A percentile compares a stretch with the other conserved stretches of the same genome.
phyloP scores from a whole-genome alignment of 1,139 yeast genomes.

The Sugiyamaella xylanicola region DNA sequence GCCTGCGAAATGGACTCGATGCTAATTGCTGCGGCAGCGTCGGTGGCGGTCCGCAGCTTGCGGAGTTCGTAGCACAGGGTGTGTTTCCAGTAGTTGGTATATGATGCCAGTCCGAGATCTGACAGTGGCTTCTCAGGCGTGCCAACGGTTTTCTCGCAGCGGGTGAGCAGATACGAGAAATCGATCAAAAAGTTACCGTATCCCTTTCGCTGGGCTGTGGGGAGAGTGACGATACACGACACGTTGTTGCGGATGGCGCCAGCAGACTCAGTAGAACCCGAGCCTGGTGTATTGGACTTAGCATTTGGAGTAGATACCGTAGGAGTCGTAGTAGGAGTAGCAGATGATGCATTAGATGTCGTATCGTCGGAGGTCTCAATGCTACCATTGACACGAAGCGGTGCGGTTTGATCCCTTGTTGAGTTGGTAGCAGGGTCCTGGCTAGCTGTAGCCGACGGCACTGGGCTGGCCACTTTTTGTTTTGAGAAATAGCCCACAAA shows the following conservation, averaged over 20 bases:
- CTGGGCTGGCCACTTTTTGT: slow-evolving; percentile 56
- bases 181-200: slow-evolving; percentile 88
- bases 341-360: slow-evolving; percentile 29
- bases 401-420: no score
- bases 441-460: no score
- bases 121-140: slow-evolving; percentile 95
- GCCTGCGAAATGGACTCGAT: slow-evolving; percentile 62
- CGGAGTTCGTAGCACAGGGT: slow-evolving; percentile 56
- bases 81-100: slow-evolving; percentile 83
- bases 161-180: slow-evolving; percentile 77
- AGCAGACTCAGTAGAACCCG: slow-evolving; percentile 28
- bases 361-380: no score
- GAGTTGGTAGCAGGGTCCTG: no score
- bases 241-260: slow-evolving; percentile 58
- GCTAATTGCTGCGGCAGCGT: slow-evolving; percentile 44
- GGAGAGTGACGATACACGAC: slow-evolving; percentile 87
- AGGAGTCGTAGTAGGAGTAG: neutral
- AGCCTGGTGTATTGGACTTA: no score
- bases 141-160: slow-evolving; percentile 76
- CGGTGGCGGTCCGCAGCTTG: slow-evolving; percentile 39
- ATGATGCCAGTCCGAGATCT: slow-evolving; percentile 81
- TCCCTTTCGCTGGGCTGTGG: slow-evolving; percentile 84
- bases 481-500: slow-evolving; percentile 94
- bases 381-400: neutral
- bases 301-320: neutral